Evolutionary conservation across 192 early-diverging fungal species (phyloP).

Genomic region (Backusella tuberculispora): DNA sequence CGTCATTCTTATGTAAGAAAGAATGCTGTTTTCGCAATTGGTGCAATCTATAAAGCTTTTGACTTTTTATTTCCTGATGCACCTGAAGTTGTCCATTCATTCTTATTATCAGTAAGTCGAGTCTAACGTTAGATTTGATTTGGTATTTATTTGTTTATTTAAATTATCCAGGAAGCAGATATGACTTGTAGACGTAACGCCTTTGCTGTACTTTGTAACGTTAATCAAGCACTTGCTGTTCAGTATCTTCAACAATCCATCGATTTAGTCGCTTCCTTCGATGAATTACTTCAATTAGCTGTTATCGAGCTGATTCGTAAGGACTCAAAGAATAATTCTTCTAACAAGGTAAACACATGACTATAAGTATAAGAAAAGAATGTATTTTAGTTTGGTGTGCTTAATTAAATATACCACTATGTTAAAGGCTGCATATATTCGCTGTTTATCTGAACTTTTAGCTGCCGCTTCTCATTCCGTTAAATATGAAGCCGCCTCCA

Average conservation of each 20-base stretch:
- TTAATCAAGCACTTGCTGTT: conserved; percentile 75
- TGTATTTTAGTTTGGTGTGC: background rate
- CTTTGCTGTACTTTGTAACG: conserved; percentile 87
- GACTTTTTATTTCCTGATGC: conserved; percentile 95
- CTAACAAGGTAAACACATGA: conserved; percentile 70
- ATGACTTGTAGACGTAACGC: conserved; percentile 92
- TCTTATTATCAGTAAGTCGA: conserved; percentile 56
- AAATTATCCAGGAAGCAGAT: conserved; percentile 79
- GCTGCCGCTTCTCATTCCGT: conserved; percentile 83
- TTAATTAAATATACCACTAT: too few relatives aligned
- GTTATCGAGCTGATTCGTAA: conserved; percentile 95
- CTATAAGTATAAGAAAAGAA: background rate
- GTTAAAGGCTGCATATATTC: conserved; percentile 81
- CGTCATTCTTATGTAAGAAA: conserved; percentile 97
- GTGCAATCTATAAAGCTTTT: conserved; percentile 85
- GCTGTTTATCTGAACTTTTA: conserved; percentile 86
- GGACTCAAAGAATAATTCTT: conserved; percentile 74
- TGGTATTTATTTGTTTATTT: background rate
- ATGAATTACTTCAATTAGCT: conserved; percentile 91
- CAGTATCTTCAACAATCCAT: conserved; percentile 80
- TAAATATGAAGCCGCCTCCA: conserved; percentile 96
- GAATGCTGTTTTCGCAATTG: conserved; percentile 95
- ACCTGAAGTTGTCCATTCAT: conserved; percentile 83
- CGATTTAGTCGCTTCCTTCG: conserved; percentile 74
- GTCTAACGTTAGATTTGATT: too few relatives aligned